Evolutionary conservation across 2,329 filamentous ascomycete genomes (phyloP).

Genomic region (Hymenoscyphus occultus): DNA sequence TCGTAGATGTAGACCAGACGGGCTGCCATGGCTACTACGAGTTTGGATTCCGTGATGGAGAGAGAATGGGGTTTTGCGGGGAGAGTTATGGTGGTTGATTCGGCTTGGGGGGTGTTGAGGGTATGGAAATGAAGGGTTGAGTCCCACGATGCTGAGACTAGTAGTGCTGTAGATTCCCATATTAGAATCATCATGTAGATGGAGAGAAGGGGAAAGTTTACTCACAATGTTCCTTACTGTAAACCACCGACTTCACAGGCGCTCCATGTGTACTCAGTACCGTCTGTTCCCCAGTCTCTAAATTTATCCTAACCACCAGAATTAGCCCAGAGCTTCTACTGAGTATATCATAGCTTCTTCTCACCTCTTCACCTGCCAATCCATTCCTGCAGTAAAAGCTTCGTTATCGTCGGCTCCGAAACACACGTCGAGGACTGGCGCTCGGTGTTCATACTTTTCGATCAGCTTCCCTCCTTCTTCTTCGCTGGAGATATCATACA

Average conservation of each 20-base stretch:
- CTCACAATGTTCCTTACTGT: constrained; percentile 68
- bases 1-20: constrained; percentile 96
- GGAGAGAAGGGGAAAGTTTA: constrained; percentile 10
- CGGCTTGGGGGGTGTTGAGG: constrained; percentile 48
- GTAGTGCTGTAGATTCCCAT: constrained; percentile 50
- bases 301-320: constrained; percentile 55
- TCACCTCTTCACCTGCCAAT: constrained; percentile 79
- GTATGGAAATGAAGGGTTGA: constrained; percentile 83
- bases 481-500: constrained; percentile 71
- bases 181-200: constrained; percentile 14
- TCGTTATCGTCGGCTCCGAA: constrained; percentile 81
- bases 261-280: constrained; percentile 75
- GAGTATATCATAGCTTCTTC: neutral
- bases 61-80: constrained; percentile 89
- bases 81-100: constrained; percentile 65
- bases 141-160: constrained; percentile 94
- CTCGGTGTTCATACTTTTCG: constrained; percentile 73
- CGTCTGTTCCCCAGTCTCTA: constrained; percentile 68
- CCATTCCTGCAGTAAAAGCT: constrained; percentile 82
- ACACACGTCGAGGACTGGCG: constrained; percentile 86
- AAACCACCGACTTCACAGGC: constrained; percentile 80
- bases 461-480: constrained; percentile 57
- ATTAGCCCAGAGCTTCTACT: neutral
- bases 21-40: constrained; percentile 93
- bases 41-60: constrained; percentile 71